Base-by-base conservation (phyloP, 306 rosid species). In the Casuarina cunninghamiana region DNA sequence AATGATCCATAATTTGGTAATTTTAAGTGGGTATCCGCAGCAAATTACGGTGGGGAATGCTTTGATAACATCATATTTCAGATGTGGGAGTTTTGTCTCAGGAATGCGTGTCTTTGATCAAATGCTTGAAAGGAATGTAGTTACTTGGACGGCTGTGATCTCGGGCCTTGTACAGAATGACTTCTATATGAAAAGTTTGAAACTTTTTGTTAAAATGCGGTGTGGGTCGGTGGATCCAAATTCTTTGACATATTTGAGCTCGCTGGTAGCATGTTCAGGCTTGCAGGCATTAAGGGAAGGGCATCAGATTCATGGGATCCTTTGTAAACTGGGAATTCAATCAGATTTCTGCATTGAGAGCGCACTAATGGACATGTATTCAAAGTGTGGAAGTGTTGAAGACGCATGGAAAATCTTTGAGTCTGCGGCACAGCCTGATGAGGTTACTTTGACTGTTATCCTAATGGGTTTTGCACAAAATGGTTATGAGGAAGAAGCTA, bases 291-390 rank as follows among this genome's bases (percentile, higher is more conserved):
- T 94, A 82, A 75, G 37, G 78, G 91, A 81, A 58, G 98, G 98
- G 7, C 68, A 80, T n/a, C 96, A 90, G 82, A 85, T 94, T 77
- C 97, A 94, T 76, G 91, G 87, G n/a, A 82, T 92, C 81, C 50
- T 89, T 26, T 90, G 87, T 94, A 90, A 92, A 80, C 55, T 85
- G 76, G 97, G 98, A 77, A 82, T 86, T 83, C 93, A 94, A 41
- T 86, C 96, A 1, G 94, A 88, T 69, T 71, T 94, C 78, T 86
- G 87, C 65, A 79, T 94, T 68, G 97, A 87, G 86, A 92, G 96
- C 84, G 93, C 97, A 57, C 81, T 94, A 77, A 92, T 94, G 98
- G 93, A 94, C 85, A 83, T 94, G 84, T 94, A 92, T 81, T 90
- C 97, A 0, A 94, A 94, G 79, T 94, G 93, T 77, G 87, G 97